A percentile compares a stretch with the other conserved stretches of the same genome.
Conservation (phyloP, 1,284 basidiomycete genomes). For the Irpex rosettiformis region DNA sequence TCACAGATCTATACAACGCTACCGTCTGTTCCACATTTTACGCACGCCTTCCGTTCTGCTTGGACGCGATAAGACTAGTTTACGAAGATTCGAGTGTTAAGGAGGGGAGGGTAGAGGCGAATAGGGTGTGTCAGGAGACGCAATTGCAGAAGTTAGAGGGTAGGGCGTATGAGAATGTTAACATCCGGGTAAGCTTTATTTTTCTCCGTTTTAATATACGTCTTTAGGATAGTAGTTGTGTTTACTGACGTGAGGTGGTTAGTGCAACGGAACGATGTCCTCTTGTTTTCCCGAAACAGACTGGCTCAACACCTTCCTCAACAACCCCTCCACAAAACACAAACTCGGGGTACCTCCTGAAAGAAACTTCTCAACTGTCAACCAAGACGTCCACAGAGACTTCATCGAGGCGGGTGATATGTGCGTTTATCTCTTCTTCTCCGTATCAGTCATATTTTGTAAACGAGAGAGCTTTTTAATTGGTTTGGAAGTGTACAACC, state of each 20-base stretch:
- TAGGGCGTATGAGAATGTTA: slow-evolving; percentile 5
- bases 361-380: slow-evolving; percentile 15
- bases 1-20: slow-evolving; percentile 25
- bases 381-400: slow-evolving; percentile 15
- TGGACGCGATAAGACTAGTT: slow-evolving; percentile 26
- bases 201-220: too few species aligned
- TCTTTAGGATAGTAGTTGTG: too few species aligned
- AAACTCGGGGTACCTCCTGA: slow-evolving; percentile 23
- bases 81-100: slow-evolving; percentile 17
- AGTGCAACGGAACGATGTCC: slow-evolving; percentile 10
- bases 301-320: slow-evolving; percentile 23
- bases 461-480: neutral
- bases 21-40: slow-evolving; percentile 26
- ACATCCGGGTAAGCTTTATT: slow-evolving; percentile 12
- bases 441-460: neutral
- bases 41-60: slow-evolving; percentile 22
- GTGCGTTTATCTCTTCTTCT: slow-evolving; percentile 17
- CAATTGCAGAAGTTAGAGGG: neutral
- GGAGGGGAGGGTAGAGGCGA: slow-evolving; percentile 19
- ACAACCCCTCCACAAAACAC: slow-evolving; percentile 16
- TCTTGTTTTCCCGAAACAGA: slow-evolving; percentile 6
- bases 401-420: slow-evolving; percentile 26
- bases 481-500: slow-evolving; percentile 14
- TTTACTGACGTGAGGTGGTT: too few species aligned
- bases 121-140: slow-evolving; percentile 1